Conservation (phyloP, 2,329 filamentous ascomycete species). For the Alternaria arborescens region DNA sequence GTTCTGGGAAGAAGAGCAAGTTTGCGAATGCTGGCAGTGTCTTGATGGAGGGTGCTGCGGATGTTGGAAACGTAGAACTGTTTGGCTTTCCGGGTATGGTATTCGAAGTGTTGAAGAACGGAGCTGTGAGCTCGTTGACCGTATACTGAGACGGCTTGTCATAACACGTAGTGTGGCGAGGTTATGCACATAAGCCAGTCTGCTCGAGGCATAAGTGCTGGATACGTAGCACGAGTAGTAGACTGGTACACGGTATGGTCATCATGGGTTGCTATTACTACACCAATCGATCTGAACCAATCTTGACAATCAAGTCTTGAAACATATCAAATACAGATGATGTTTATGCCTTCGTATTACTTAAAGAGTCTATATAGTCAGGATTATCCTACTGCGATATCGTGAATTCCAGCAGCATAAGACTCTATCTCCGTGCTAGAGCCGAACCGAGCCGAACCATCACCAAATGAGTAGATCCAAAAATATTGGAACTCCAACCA, state of each 20-base stretch:
- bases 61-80: slow-evolving; percentile 78
- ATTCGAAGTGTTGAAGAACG: slow-evolving; percentile 96
- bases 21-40: slow-evolving; percentile 46
- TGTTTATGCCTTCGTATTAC: not conserved
- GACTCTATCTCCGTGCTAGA: slow-evolving; percentile 15
- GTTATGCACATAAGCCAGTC: not conserved
- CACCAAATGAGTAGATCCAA: slow-evolving; percentile 18
- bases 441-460: slow-evolving; percentile 23
- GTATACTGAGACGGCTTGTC: slow-evolving; percentile 69
- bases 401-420: not conserved
- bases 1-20: slow-evolving; percentile 45
- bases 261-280: not conserved
- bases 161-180: not conserved
- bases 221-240: not conserved
- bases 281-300: not conserved
- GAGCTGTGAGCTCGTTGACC: slow-evolving; percentile 86
- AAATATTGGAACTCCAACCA: slow-evolving; percentile 22
- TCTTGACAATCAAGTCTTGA: not conserved
- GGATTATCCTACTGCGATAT: not conserved
- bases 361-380: not conserved
- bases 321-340: fast-evolving
- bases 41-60: slow-evolving; percentile 55
- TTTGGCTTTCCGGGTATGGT: slow-evolving; percentile 94
- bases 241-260: not conserved
- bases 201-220: not conserved